A percentile compares a stretch with the other conserved stretches of the same genome.
phyloP scores from a whole-genome alignment of 306 rosid genomes.

The Crotalaria pallida region DNA sequence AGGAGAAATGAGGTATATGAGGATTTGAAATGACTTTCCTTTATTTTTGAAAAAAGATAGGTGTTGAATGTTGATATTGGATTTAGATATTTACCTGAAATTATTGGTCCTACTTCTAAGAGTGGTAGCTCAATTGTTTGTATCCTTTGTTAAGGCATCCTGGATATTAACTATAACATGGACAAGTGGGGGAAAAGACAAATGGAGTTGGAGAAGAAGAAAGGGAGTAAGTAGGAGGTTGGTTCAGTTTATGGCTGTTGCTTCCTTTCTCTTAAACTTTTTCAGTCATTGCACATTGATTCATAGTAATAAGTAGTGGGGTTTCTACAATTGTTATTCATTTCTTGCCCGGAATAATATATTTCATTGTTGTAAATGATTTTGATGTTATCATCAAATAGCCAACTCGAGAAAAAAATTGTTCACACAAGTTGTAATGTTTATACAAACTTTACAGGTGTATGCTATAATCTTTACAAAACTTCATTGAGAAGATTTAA shows the following conservation, averaged over 20 bases:
- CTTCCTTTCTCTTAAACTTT: background rate
- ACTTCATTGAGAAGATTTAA: background rate
- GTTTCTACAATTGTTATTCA: background rate
- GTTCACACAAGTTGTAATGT: background rate
- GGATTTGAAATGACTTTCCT: no score
- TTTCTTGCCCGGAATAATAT: background rate
- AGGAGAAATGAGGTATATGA: no score
- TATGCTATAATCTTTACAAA: background rate
- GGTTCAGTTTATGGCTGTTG: background rate
- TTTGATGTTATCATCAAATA: background rate
- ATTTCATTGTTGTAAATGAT: constrained; percentile 9
- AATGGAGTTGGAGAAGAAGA: no score
- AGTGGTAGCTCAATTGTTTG: background rate
- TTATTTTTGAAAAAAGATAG: no score
- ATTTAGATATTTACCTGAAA: no score
- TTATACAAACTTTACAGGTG: background rate
- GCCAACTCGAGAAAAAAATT: background rate
- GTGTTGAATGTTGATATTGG: no score
- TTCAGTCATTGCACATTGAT: background rate
- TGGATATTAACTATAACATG: background rate
- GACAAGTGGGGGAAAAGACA: background rate
- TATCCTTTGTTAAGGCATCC: background rate
- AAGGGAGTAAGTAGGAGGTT: background rate
- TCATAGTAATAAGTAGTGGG: background rate
- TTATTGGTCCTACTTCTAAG: background rate